These are phyloP conservation scores for Alternaria solani DNA, from an alignment of 2,329 filamentous ascomycete species.

Conservation along the genomic window DNA sequence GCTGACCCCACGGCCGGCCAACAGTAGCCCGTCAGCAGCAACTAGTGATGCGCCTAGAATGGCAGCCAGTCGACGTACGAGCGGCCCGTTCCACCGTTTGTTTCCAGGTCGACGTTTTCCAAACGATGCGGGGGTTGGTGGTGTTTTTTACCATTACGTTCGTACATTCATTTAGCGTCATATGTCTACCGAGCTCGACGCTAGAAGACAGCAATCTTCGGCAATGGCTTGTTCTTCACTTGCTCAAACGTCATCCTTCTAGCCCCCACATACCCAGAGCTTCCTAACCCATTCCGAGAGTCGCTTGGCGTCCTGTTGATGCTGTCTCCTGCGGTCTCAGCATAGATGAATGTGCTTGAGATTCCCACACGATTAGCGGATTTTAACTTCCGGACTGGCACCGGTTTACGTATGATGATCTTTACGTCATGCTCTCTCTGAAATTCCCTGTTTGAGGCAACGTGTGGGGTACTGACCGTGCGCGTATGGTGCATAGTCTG, in stretches of 20 bases:
- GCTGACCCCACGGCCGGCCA: neutral
- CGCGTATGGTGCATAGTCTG: constrained; percentile 23
- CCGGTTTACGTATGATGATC: constrained; percentile 7
- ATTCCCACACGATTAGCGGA: constrained; percentile 22
- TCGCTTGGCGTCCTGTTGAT: constrained; percentile 17
- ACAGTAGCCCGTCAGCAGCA: neutral
- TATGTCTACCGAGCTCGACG: neutral
- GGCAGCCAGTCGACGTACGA: neutral
- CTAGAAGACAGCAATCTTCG: constrained; percentile 34
- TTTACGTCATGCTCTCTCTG: constrained; percentile 22
- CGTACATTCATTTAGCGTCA: neutral
- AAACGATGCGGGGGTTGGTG: neutral
- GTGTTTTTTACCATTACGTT: neutral
- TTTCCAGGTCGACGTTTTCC: neutral
- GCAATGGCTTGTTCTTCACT: constrained; percentile 42
- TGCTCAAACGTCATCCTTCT: constrained; percentile 28
- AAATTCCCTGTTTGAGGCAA: constrained; percentile 14
- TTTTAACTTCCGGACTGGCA: constrained; percentile 21
- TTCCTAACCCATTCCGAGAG: constrained; percentile 2
- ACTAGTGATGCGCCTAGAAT: neutral
- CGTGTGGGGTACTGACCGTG: constrained; percentile 29
- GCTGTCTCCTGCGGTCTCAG: constrained; percentile 14
- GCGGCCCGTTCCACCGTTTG: neutral
- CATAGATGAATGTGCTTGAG: constrained; percentile 7
- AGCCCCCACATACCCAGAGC: constrained; percentile 4